phyloP scores from a whole-genome alignment of 176 grass and related monocot species.

The Echinochloa phyllopogon region DNA sequence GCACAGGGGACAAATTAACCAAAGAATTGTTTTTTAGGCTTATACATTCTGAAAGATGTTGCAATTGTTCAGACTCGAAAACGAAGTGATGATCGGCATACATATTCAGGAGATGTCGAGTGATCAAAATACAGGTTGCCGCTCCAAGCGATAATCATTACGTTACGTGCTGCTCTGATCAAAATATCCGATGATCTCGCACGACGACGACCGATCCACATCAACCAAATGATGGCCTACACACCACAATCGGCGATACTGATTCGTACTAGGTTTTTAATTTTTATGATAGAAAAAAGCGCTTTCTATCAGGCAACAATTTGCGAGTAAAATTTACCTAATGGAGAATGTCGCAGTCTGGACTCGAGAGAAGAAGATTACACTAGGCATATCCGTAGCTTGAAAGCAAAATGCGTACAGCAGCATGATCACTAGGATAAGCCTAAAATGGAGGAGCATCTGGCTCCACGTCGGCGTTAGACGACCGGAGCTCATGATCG shows the following conservation, averaged over 20 bases:
- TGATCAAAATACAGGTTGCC: neutral
- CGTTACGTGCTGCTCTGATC: neutral
- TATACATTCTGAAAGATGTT: neutral
- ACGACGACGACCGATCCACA: neutral
- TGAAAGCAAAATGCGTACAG: slow-evolving; percentile 24
- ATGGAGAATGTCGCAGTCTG: neutral
- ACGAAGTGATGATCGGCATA: neutral
- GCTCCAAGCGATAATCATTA: neutral
- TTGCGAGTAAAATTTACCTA: neutral
- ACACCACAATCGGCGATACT: too few species aligned
- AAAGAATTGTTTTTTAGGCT: neutral
- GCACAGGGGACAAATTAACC: slow-evolving; percentile 5
- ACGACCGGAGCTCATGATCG: neutral
- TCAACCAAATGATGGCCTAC: neutral
- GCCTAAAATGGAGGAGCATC: neutral
- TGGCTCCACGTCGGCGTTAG: slow-evolving; percentile 2
- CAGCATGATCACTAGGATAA: slow-evolving; percentile 10
- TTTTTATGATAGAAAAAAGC: neutral
- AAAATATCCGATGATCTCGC: neutral
- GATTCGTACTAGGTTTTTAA: neutral
- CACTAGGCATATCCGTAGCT: neutral
- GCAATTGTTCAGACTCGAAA: neutral
- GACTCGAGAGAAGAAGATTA: too few species aligned
- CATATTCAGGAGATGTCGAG: slow-evolving; percentile 11
- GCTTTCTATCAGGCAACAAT: slow-evolving; percentile 3